A percentile compares a stretch with the other conserved stretches of the same genome.
phyloP scores from a whole-genome alignment of 2,329 filamentous ascomycete genomes.

The Trichoderma sp. region DNA sequence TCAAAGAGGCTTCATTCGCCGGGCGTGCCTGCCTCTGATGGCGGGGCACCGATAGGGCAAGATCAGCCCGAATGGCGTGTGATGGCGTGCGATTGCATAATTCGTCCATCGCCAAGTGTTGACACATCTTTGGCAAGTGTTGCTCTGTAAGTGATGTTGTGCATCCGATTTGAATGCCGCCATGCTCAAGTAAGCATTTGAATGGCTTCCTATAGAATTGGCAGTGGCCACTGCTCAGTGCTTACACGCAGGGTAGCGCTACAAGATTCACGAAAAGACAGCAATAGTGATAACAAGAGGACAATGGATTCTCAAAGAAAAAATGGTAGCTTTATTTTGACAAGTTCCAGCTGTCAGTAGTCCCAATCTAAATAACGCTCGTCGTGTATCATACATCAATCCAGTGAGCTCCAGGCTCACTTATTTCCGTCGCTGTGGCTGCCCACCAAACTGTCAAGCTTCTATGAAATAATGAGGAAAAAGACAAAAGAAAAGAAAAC shows the following conservation, averaged over 20 bases:
- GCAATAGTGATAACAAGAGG: neutral
- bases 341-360: neutral
- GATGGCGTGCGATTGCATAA: conserved; percentile 16
- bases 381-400: neutral
- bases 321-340: neutral
- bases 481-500: no score
- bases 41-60: neutral
- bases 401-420: conserved; percentile 10
- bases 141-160: no score
- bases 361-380: neutral
- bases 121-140: neutral
- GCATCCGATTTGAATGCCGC: neutral
- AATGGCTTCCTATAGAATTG: neutral
- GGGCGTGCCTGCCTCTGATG: neutral
- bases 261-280: neutral
- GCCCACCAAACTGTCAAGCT: neutral
- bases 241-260: neutral
- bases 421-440: neutral
- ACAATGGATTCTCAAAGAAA: neutral
- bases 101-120: neutral
- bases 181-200: neutral
- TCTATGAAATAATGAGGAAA: neutral
- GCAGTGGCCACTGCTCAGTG: neutral
- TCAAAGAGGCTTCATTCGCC: conserved; percentile 1
- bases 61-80: conserved; percentile 13